Conservation (phyloP, 2,329 filamentous ascomycete species). For the Metarhizium humberi region DNA sequence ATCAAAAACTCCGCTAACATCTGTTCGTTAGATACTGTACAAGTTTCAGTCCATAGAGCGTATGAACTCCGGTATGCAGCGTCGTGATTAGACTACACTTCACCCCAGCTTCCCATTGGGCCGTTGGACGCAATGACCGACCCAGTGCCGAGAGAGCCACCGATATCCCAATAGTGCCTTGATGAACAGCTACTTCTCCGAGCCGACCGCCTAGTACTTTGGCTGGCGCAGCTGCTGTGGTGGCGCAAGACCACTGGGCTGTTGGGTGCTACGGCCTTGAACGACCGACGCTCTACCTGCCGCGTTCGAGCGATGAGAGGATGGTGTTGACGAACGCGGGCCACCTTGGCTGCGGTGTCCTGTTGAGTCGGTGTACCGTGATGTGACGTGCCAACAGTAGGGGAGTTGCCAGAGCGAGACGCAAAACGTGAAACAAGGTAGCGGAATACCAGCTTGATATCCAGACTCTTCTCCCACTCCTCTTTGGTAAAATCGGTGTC, state of each 20-base stretch:
- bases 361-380: constrained; percentile 43
- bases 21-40: background rate
- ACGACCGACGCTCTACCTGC: constrained; percentile 43
- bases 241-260: constrained; percentile 39
- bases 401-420: constrained; percentile 33
- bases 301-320: constrained; percentile 61
- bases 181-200: constrained; percentile 61
- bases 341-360: constrained; percentile 66
- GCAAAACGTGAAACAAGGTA: constrained; percentile 73
- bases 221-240: constrained; percentile 70
- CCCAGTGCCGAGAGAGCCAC: constrained; percentile 68
- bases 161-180: constrained; percentile 88
- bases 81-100: constrained; percentile 39
- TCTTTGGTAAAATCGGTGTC: constrained; percentile 49
- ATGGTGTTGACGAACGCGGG: constrained; percentile 80
- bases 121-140: constrained; percentile 59
- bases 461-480: constrained; percentile 90
- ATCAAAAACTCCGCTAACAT: background rate
- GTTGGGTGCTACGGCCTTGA: constrained; percentile 43
- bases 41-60: background rate
- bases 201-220: constrained; percentile 70
- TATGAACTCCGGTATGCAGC: background rate
- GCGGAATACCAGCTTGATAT: constrained; percentile 84
- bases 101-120: constrained; percentile 70
- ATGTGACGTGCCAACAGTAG: constrained; percentile 34